Conservation (phyloP, 148 eudicot genomes). For the Dysphania ambrosioides region DNA sequence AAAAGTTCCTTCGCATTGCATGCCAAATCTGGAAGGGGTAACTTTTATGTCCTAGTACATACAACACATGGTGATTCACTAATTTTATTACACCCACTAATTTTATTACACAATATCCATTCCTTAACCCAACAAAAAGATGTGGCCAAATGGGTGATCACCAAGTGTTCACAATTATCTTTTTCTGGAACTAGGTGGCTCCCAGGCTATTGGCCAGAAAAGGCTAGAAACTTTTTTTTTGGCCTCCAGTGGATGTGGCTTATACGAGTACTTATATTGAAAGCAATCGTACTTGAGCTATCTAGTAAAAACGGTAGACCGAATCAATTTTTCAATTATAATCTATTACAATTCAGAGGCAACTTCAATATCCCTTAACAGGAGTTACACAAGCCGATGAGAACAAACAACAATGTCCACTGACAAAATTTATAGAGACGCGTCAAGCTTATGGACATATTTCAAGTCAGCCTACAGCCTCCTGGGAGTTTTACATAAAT, state of each 20-base stretch:
- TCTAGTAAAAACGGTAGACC: too few species aligned
- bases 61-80: slow-evolving; percentile 5
- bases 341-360: too few species aligned
- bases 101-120: slow-evolving; percentile 26
- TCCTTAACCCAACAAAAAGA: slow-evolving; percentile 42
- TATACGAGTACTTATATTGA: not conserved
- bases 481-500: not conserved
- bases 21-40: slow-evolving; percentile 13
- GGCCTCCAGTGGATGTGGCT: slow-evolving; percentile 16
- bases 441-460: not conserved
- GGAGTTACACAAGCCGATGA: not conserved
- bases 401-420: not conserved
- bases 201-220: slow-evolving; percentile 1
- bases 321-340: too few species aligned
- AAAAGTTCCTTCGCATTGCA: slow-evolving; percentile 5
- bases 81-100: not conserved
- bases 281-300: not conserved
- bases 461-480: not conserved
- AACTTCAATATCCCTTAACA: not conserved
- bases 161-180: slow-evolving; percentile 43
- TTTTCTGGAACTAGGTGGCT: slow-evolving; percentile 24
- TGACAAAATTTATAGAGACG: not conserved
- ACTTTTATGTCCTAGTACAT: slow-evolving; percentile 6
- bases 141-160: slow-evolving; percentile 35
- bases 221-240: slow-evolving; percentile 10